These are phyloP conservation scores for Datura wrightii DNA, from an alignment of 257 asterid genomes.

Conservation along the genomic window DNA sequence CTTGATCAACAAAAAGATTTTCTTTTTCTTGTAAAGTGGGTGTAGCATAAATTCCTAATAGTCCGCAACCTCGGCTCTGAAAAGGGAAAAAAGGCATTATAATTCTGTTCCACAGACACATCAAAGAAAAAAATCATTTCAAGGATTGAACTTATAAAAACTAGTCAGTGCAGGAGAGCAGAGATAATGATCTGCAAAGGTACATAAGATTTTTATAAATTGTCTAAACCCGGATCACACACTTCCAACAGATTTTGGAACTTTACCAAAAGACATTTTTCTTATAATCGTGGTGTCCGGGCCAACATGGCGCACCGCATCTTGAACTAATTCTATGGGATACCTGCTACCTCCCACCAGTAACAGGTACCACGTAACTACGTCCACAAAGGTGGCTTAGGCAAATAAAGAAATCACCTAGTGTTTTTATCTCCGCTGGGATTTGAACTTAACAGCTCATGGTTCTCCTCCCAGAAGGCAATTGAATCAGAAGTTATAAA, in stretches of 20 bases:
- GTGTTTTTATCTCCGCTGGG: not conserved
- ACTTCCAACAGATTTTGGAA: slow-evolving; percentile 3
- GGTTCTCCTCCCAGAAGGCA: slow-evolving; percentile 1
- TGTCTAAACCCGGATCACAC: not conserved
- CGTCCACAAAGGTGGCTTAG: not conserved
- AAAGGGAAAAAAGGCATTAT: slow-evolving; percentile 32
- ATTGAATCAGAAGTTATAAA: not conserved
- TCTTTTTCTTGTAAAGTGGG: slow-evolving; percentile 92
- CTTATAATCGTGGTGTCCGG: not conserved
- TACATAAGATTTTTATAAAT: not conserved
- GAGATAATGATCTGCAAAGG: not conserved
- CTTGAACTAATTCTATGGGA: not conserved
- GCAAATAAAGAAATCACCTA: not conserved
- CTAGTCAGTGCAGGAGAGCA: not conserved
- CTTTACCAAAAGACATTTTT: not conserved
- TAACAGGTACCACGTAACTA: not conserved
- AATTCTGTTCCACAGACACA: not conserved
- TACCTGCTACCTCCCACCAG: too few species aligned
- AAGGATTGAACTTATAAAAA: not conserved
- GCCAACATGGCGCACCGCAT: not conserved
- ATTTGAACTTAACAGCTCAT: not conserved
- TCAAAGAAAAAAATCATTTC: not conserved
- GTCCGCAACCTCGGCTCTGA: slow-evolving; percentile 91
- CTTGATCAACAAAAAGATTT: slow-evolving; percentile 89
- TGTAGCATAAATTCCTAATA: slow-evolving; percentile 80